phyloP scores from a whole-genome alignment of 768 basidiomycete species.

The Suillus subluteus region DNA sequence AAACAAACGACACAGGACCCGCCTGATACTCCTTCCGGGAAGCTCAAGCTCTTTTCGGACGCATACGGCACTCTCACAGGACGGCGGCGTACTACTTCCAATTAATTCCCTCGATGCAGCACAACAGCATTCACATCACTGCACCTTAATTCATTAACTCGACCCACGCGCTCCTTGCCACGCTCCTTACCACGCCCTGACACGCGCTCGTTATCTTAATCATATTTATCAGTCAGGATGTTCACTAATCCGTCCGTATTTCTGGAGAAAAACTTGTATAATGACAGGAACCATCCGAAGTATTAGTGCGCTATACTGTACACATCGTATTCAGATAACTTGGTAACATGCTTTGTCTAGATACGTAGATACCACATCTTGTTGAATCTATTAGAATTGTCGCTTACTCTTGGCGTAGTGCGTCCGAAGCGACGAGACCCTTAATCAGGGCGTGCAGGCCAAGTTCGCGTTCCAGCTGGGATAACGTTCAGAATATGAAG shows the following conservation, averaged over 20 bases:
- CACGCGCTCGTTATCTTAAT: neutral
- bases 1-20: constrained; percentile 8
- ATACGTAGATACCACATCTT: constrained; percentile 7
- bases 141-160: neutral
- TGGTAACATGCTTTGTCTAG: neutral
- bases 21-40: constrained; percentile 15
- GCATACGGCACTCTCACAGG: constrained; percentile 27
- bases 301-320: constrained; percentile 7
- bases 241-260: neutral
- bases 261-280: neutral
- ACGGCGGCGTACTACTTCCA: constrained; percentile 19
- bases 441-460: constrained; percentile 52
- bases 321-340: neutral
- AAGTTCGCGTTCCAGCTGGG: constrained; percentile 60
- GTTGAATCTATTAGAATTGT: neutral
- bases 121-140: neutral
- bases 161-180: neutral
- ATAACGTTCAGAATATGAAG: neutral
- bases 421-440: constrained; percentile 30
- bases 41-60: constrained; percentile 32
- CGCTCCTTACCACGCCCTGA: neutral
- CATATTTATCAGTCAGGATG: neutral
- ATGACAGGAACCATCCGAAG: neutral
- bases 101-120: neutral
- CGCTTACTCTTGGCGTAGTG: neutral